Conservation (phyloP, 1,139 yeast genomes). For the Diutina sp. region DNA sequence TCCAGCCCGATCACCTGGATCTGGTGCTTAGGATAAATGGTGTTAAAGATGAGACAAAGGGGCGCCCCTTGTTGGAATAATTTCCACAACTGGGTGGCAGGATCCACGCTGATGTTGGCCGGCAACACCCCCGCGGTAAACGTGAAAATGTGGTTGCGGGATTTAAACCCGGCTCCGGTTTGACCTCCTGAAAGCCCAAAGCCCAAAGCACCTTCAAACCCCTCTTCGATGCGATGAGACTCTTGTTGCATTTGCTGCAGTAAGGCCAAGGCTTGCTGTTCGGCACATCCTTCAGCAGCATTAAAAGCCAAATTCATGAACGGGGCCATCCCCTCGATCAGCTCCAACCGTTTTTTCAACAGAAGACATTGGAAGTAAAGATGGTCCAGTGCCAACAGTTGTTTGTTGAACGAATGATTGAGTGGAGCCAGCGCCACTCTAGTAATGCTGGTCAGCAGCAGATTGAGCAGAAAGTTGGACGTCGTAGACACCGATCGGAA, state of each 20-base stretch:
- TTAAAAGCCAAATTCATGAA: constrained; percentile 32
- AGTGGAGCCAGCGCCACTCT: constrained; percentile 32
- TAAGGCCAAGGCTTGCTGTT: constrained; percentile 57
- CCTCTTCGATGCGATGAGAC: constrained; percentile 2
- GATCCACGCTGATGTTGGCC: constrained; percentile 66
- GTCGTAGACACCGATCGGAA: constrained; percentile 1
- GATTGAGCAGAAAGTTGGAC: constrained; percentile 4
- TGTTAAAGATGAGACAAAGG: constrained; percentile 71
- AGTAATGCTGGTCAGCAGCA: constrained; percentile 19
- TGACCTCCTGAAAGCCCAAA: constrained; percentile 18
- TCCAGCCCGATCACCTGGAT: constrained; percentile 51
- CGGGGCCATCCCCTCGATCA: constrained; percentile 61
- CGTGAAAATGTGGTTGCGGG: constrained; percentile 31
- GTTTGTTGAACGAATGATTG: constrained; percentile 39
- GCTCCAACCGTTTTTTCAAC: constrained; percentile 44
- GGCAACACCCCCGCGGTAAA: constrained; percentile 71
- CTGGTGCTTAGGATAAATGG: constrained; percentile 24
- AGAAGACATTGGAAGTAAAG: constrained; percentile 58
- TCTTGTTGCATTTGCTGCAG: constrained; percentile 20
- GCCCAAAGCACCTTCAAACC: constrained; percentile 7
- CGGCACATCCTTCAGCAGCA: constrained; percentile 53
- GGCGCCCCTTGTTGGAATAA: constrained; percentile 90
- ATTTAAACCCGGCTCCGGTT: constrained; percentile 7
- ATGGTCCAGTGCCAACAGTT: constrained; percentile 58
- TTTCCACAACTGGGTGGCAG: constrained; percentile 85